phyloP scores from a whole-genome alignment of 2,329 filamentous ascomycete species.

The Sclerotinia nivalis region DNA sequence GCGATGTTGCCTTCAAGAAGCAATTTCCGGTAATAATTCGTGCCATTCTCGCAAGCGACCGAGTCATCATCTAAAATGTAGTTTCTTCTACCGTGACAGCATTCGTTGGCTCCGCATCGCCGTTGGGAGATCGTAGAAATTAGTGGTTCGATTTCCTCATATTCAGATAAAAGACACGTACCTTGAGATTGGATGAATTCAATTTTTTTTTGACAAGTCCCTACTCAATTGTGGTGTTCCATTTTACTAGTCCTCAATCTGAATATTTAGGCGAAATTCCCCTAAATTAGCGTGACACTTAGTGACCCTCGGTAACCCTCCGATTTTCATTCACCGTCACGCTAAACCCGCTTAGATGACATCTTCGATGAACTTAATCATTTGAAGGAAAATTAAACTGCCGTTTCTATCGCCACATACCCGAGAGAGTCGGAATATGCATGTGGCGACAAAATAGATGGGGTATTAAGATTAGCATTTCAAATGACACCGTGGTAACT shows the following conservation, averaged over 20 bases:
- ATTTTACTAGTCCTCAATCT: neutral
- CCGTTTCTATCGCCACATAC: neutral
- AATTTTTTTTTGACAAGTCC: too few relatives aligned
- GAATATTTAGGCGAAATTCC: neutral
- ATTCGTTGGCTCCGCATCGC: neutral
- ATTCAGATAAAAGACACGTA: too few relatives aligned
- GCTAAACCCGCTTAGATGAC: neutral
- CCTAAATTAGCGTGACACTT: neutral
- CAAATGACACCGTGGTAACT: neutral
- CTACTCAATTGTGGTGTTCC: neutral
- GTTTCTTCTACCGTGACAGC: neutral
- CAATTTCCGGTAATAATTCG: too few relatives aligned
- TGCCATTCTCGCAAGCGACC: neutral
- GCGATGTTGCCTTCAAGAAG: rapidly evolving
- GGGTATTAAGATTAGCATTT: too few relatives aligned
- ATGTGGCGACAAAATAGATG: neutral
- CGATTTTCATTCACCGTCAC: too few relatives aligned
- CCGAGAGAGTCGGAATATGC: too few relatives aligned
- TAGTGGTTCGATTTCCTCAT: too few relatives aligned
- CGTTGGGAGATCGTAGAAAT: neutral
- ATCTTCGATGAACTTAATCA: neutral
- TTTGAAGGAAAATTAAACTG: neutral
- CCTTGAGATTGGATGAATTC: neutral
- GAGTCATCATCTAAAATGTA: neutral
- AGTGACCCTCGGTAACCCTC: neutral